Evolutionary conservation across 116 monocot genomes (phyloP).

Genomic region (Posidonia oceanica): DNA sequence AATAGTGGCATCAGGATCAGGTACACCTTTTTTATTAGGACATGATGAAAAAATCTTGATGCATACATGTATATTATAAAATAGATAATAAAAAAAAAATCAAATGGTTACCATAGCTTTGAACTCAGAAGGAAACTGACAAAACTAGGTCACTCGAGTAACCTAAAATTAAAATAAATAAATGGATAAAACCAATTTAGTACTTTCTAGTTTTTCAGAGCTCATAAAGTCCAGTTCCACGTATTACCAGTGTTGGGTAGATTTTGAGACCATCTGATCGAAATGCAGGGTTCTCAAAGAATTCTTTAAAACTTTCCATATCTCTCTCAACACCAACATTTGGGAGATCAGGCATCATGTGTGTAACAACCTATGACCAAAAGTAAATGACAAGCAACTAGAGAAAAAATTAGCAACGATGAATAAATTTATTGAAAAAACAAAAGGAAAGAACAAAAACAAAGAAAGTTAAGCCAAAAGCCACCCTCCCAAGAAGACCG

Average conservation of each 20-base stretch:
- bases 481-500: too few species aligned
- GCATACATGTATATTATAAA: too few species aligned
- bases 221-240: conserved; percentile 98
- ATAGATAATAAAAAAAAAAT: not conserved
- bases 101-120: not conserved
- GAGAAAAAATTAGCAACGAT: not conserved
- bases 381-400: not conserved
- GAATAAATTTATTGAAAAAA: not conserved
- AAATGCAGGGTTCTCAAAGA: conserved; percentile 91
- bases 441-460: not conserved
- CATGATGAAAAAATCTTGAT: too few species aligned
- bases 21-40: too few species aligned
- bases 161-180: too few species aligned
- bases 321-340: conserved; percentile 99
- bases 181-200: not conserved
- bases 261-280: conserved; percentile 99
- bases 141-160: too few species aligned
- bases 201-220: conserved; percentile 99
- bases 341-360: conserved; percentile 99
- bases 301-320: conserved; percentile 92
- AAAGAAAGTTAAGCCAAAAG: too few species aligned
- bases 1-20: too few species aligned
- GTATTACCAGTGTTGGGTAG: conserved; percentile 98
- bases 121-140: not conserved
- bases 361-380: conserved; percentile 73